Evolutionary conservation across 192 early-diverging fungal genomes (phyloP).

Genomic region (Rhizophlyctis rosea): DNA sequence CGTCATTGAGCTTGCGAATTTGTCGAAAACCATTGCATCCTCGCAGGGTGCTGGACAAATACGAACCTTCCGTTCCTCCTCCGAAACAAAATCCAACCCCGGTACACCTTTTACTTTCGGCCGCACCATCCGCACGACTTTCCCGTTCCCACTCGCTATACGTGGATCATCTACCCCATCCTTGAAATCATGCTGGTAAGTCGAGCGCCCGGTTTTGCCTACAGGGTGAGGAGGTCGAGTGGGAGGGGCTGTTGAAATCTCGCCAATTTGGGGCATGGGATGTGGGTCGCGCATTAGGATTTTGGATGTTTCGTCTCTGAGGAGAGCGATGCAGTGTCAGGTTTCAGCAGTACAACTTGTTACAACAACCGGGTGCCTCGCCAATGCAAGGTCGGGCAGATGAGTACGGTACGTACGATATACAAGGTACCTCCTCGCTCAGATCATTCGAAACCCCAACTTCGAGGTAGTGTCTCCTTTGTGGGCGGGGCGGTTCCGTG

Average conservation of each 20-base stretch:
- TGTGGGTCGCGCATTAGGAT: background rate
- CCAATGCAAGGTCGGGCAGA: background rate
- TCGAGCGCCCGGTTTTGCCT: background rate
- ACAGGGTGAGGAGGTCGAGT: too few species aligned
- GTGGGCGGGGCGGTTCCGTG: background rate
- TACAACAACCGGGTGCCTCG: background rate
- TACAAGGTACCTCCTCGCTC: background rate
- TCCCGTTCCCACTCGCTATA: background rate
- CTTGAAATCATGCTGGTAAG: background rate
- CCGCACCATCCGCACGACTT: background rate
- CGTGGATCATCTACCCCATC: background rate
- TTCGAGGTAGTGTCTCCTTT: background rate
- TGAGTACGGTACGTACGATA: background rate
- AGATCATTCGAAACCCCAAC: background rate
- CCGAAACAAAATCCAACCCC: background rate
- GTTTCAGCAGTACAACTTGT: background rate
- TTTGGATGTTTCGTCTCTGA: background rate
- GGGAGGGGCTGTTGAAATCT: too few species aligned
- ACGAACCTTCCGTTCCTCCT: background rate
- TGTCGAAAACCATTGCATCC: background rate
- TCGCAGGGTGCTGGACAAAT: background rate
- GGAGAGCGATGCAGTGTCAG: too few species aligned
- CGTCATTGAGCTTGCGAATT: background rate
- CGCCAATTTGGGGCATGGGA: background rate
- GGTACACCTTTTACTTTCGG: background rate